phyloP scores from a whole-genome alignment of 148 eudicot genomes.

The Talinum fruticosum region DNA sequence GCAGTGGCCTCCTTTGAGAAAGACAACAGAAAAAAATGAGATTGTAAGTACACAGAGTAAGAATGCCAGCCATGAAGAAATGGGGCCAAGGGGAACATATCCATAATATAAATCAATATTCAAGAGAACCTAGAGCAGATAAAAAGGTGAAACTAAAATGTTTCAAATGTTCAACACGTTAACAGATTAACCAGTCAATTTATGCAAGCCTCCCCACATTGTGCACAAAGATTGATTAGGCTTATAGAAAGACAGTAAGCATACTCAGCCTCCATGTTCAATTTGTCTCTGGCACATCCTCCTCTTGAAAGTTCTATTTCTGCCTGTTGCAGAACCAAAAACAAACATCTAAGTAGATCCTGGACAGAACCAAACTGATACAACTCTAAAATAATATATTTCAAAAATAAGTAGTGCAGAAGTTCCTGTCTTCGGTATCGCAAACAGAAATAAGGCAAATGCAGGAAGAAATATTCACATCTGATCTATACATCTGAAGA shows the following conservation, averaged over 20 bases:
- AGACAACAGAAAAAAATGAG: neutral
- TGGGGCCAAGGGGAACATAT: neutral
- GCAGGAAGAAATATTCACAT: neutral
- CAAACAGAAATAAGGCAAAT: neutral
- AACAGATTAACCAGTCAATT: neutral
- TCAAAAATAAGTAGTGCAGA: neutral
- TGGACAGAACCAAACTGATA: neutral
- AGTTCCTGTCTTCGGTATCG: neutral
- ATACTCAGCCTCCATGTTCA: conserved; percentile 81
- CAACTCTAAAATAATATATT: neutral
- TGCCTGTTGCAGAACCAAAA: conserved; percentile 43
- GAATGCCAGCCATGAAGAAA: neutral
- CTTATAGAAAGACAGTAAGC: conserved; percentile 29
- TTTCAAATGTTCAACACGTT: conserved; percentile 3
- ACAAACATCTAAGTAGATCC: neutral
- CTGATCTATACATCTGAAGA: neutral
- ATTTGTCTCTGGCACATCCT: conserved; percentile 62
- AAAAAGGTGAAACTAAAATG: neutral
- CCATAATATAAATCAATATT: neutral
- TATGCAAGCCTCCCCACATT: neutral
- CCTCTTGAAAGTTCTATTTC: conserved; percentile 72
- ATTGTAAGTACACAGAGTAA: neutral
- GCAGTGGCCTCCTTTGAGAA: neutral
- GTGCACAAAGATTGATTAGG: conserved; percentile 12
- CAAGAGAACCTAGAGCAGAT: conserved; percentile 7